Conservation (phyloP, 78 protist genomes). For the Emiliania huxleyi region DNA sequence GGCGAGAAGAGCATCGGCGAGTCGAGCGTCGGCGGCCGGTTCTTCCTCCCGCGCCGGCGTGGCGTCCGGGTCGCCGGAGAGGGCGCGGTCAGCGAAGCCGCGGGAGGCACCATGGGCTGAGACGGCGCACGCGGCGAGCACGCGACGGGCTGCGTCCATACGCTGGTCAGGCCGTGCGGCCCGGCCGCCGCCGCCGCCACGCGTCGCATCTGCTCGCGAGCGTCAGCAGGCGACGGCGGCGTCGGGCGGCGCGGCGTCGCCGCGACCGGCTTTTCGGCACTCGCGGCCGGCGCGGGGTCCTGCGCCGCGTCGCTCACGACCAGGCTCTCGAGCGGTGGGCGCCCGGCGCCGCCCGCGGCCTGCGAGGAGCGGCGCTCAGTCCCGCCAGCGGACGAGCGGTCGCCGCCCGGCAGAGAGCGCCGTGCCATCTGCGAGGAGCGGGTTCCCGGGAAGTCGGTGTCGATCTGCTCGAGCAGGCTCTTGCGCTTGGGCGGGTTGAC, state of each 20-base stretch:
- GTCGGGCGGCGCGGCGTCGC: too few species aligned
- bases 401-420: too few species aligned
- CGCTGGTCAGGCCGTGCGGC: too few species aligned
- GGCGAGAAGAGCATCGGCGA: too few species aligned
- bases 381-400: too few species aligned
- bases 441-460: background rate
- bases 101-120: too few species aligned
- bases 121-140: background rate
- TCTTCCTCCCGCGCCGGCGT: background rate
- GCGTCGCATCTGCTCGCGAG: too few species aligned
- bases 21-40: background rate
- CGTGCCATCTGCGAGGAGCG: background rate
- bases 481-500: background rate
- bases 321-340: background rate
- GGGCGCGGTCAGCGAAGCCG: background rate
- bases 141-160: background rate
- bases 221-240: too few species aligned
- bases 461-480: background rate
- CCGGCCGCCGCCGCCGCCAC: too few species aligned
- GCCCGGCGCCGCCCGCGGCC: too few species aligned
- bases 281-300: background rate
- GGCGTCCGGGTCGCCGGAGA: background rate
- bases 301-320: background rate
- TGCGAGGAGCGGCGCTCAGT: too few species aligned
- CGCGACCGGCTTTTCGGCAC: too few species aligned